Conservation (phyloP, 176 grass and related monocot genomes). For the Rhynchospora tenuis region DNA sequence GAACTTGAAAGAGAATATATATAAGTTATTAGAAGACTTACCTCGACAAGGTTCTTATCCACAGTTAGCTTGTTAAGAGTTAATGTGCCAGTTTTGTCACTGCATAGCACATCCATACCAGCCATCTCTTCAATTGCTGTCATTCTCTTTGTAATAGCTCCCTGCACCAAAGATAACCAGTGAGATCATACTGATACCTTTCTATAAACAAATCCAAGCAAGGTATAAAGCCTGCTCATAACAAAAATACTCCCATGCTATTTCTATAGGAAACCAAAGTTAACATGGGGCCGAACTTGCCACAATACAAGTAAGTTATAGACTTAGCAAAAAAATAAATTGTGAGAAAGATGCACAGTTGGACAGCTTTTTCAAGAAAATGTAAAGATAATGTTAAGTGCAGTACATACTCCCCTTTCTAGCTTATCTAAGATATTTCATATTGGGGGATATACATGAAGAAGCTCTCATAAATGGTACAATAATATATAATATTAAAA, state of each 20-base stretch:
- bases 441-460: not conserved
- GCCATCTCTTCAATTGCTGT: slow-evolving; percentile 98
- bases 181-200: not conserved
- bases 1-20: not conserved
- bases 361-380: not conserved
- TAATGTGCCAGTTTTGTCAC: slow-evolving; percentile 83
- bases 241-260: not conserved
- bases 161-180: slow-evolving; percentile 39
- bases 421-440: not conserved
- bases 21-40: slow-evolving; percentile 4
- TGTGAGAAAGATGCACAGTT: not conserved
- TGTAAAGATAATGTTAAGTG: not conserved
- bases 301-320: no score
- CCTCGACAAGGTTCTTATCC: slow-evolving; percentile 83
- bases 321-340: not conserved
- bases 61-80: slow-evolving; percentile 92
- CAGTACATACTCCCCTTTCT: not conserved
- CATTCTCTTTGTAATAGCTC: slow-evolving; percentile 94
- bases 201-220: slow-evolving; percentile 3
- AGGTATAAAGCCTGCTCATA: not conserved
- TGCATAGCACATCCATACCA: slow-evolving; percentile 93
- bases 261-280: not conserved
- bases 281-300: not conserved
- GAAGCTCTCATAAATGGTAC: not conserved
- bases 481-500: not conserved